A percentile compares a stretch with the other conserved stretches of the same genome.
These are phyloP conservation scores for Catharanthus roseus DNA, from an alignment of 257 asterid genomes.

Conservation along the genomic window DNA sequence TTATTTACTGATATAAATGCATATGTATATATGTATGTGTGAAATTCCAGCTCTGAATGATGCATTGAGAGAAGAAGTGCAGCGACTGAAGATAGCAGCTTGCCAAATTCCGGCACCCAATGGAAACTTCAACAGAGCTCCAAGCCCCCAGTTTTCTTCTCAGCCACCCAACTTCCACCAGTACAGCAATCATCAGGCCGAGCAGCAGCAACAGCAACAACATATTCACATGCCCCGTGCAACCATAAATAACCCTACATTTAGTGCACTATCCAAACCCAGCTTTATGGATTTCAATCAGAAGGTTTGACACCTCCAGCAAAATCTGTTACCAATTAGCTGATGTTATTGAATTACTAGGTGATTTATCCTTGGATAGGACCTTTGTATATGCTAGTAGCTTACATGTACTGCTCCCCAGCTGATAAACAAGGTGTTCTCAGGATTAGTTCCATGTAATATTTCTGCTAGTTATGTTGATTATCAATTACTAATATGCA, in stretches of 20 bases:
- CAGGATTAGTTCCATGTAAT: neutral
- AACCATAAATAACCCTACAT: constrained; percentile 24
- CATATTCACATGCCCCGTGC: constrained; percentile 32
- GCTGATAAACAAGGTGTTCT: neutral
- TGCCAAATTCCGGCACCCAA: constrained; percentile 43
- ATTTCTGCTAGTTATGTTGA: neutral
- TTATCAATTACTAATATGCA: neutral
- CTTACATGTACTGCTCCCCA: neutral
- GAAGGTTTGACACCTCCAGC: constrained; percentile 24
- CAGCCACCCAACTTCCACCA: constrained; percentile 37
- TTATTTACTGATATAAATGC: neutral
- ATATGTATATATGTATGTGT: neutral
- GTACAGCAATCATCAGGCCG: constrained; percentile 39
- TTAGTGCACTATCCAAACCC: constrained; percentile 34
- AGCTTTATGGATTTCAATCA: constrained; percentile 40
- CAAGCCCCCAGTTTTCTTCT: constrained; percentile 35
- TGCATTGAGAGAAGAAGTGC: constrained; percentile 67
- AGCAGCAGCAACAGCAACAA: constrained; percentile 37
- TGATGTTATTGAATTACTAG: neutral
- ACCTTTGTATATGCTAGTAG: constrained; percentile 16
- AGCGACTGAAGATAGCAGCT: constrained; percentile 73
- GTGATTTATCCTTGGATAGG: constrained; percentile 8
- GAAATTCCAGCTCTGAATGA: constrained; percentile 64
- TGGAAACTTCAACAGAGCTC: constrained; percentile 47
- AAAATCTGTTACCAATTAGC: neutral